These are phyloP conservation scores for Lachnellula hyalina DNA, from an alignment of 2,329 filamentous ascomycete species.

Conservation along the genomic window DNA sequence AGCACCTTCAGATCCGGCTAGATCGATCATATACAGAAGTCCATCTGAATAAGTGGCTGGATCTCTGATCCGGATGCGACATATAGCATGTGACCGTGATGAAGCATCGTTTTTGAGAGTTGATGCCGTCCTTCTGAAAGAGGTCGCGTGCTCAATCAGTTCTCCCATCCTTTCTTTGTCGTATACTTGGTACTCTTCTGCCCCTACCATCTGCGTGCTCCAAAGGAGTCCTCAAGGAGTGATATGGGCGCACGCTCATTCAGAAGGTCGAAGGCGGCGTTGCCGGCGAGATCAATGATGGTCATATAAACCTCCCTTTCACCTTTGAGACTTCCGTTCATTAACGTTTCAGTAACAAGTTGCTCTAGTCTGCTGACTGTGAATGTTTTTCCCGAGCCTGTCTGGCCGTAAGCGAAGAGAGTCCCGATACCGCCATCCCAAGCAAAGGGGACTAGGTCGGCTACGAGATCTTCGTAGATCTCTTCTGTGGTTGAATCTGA, in stretches of 20 bases:
- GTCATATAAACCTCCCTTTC: constrained; percentile 86
- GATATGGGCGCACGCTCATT: constrained; percentile 38
- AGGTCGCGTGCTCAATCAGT: constrained; percentile 66
- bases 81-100: constrained; percentile 45
- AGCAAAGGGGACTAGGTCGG: constrained; percentile 6
- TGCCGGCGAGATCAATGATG: constrained; percentile 87
- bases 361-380: constrained; percentile 39
- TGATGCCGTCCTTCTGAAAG: constrained; percentile 38
- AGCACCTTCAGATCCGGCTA: constrained; percentile 58
- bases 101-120: constrained; percentile 44
- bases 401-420: constrained; percentile 46
- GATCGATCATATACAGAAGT: constrained; percentile 42
- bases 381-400: constrained; percentile 44
- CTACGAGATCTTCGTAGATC: constrained; percentile 15
- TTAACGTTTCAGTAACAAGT: constrained; percentile 44
- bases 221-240: constrained; percentile 42
- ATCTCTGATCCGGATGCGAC: constrained; percentile 39
- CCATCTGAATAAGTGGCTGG: constrained; percentile 33
- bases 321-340: constrained; percentile 78
- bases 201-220: constrained; percentile 41
- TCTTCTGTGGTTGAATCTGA: constrained; percentile 8
- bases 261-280: constrained; percentile 52
- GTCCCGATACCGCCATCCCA: constrained; percentile 43
- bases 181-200: constrained; percentile 34
- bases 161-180: constrained; percentile 63